Evolutionary conservation across 768 basidiomycete species (phyloP).

Genomic region (Hericium rajendrae): DNA sequence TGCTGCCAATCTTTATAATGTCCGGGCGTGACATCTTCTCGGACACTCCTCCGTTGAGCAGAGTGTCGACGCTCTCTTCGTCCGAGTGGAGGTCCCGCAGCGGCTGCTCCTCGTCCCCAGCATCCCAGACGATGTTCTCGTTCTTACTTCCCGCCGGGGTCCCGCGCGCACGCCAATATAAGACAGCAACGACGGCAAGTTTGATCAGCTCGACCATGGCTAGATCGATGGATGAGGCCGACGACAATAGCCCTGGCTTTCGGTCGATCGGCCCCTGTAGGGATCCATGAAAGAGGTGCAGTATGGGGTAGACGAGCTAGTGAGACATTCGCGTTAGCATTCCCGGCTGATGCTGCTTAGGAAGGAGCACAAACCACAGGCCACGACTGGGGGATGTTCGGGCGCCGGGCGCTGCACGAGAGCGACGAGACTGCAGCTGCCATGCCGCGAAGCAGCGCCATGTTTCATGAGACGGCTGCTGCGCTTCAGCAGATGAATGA

Average conservation of each 20-base stretch:
- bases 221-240: slow-evolving; percentile 1
- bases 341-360: background rate
- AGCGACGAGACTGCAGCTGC: slow-evolving; percentile 3
- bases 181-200: slow-evolving; percentile 1
- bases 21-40: background rate
- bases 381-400: background rate
- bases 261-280: background rate
- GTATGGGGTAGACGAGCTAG: background rate
- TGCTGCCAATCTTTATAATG: background rate
- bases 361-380: background rate
- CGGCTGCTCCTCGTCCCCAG: slow-evolving; percentile 1
- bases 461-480: background rate
- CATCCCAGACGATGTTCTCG: slow-evolving; percentile 1
- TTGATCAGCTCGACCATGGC: slow-evolving; percentile 11
- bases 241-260: background rate
- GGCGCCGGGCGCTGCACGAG: background rate
- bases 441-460: slow-evolving; percentile 6
- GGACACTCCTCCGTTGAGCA: background rate
- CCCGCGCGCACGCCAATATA: background rate
- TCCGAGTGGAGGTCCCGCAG: background rate
- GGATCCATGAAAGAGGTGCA: background rate
- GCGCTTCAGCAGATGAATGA: too few species aligned
- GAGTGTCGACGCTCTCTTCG: background rate
- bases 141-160: background rate
- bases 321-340: background rate